These are phyloP conservation scores for Somion occarium DNA, from an alignment of 1,284 basidiomycete genomes.

Conservation along the genomic window DNA sequence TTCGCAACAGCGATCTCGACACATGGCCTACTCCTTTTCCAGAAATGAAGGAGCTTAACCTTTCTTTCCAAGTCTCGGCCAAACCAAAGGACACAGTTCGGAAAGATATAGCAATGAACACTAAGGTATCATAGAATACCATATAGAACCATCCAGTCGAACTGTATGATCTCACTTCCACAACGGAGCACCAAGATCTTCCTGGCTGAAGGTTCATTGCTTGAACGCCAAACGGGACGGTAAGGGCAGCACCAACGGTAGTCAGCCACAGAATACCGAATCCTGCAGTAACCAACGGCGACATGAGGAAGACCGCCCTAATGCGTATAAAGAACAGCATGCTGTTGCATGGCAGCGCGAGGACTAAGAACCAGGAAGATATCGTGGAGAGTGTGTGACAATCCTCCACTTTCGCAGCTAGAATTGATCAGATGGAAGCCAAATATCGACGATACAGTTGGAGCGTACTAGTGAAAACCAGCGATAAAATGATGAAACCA, in stretches of 20 bases:
- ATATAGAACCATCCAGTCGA: slow-evolving; percentile 1
- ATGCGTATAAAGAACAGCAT: slow-evolving; percentile 7
- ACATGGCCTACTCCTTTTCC: not conserved
- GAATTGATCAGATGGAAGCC: too few species aligned
- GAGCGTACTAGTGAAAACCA: too few species aligned
- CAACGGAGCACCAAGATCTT: not conserved
- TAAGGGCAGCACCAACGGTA: not conserved
- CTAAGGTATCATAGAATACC: slow-evolving; percentile 2
- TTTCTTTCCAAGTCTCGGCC: slow-evolving; percentile 3
- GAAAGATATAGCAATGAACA: slow-evolving; percentile 4
- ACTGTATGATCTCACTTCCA: slow-evolving; percentile 2
- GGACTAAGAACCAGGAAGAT: not conserved
- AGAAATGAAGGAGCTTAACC: slow-evolving; percentile 1
- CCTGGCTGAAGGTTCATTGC: not conserved
- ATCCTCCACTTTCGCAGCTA: too few species aligned
- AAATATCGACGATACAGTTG: too few species aligned
- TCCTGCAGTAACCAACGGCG: not conserved
- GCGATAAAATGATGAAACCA: not conserved
- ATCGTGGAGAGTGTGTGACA: too few species aligned
- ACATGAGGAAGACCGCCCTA: slow-evolving; percentile 1
- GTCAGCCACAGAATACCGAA: slow-evolving; percentile 6
- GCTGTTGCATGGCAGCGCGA: slow-evolving; percentile 1
- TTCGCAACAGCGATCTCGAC: not conserved
- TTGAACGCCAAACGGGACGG: not conserved
- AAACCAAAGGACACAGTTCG: not conserved